Percentiles rank a stretch among this genome's conserved stretches.
Conservation (phyloP, 169 alveolate species). For the Plasmodium blacklocki region DNA sequence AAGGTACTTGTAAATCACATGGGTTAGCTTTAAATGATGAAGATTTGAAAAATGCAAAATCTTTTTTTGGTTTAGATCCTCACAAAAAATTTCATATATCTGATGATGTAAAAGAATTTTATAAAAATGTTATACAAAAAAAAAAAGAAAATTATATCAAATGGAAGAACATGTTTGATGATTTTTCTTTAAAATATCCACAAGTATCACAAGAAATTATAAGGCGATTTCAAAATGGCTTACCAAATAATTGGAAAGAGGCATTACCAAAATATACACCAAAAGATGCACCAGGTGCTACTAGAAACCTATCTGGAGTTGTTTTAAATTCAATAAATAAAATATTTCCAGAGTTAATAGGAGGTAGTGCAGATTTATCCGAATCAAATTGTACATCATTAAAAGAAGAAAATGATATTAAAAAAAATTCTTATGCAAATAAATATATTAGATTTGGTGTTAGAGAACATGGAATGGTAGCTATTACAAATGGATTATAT, state of each 20-base stretch:
- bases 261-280: constrained; percentile 66
- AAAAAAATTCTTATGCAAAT: constrained; percentile 38
- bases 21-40: constrained; percentile 88
- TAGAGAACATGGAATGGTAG: constrained; percentile 89
- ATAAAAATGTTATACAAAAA: constrained; percentile 66
- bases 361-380: constrained; percentile 88
- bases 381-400: constrained; percentile 81
- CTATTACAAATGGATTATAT: constrained; percentile 84
- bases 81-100: constrained; percentile 82
- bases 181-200: constrained; percentile 77
- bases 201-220: constrained; percentile 77
- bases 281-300: constrained; percentile 61
- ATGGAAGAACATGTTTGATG: constrained; percentile 78
- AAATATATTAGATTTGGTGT: constrained; percentile 82
- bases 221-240: constrained; percentile 59
- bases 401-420: constrained; percentile 56
- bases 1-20: constrained; percentile 88
- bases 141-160: constrained; percentile 72
- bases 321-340: constrained; percentile 72
- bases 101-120: constrained; percentile 76
- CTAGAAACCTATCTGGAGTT: constrained; percentile 74
- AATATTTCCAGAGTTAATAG: constrained; percentile 83
- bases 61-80: constrained; percentile 80
- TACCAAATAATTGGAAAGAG: constrained; percentile 73
- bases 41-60: constrained; percentile 81